Base-by-base conservation (phyloP, 2,329 filamentous ascomycete species). In the Botryotinia narcissicola region DNA sequence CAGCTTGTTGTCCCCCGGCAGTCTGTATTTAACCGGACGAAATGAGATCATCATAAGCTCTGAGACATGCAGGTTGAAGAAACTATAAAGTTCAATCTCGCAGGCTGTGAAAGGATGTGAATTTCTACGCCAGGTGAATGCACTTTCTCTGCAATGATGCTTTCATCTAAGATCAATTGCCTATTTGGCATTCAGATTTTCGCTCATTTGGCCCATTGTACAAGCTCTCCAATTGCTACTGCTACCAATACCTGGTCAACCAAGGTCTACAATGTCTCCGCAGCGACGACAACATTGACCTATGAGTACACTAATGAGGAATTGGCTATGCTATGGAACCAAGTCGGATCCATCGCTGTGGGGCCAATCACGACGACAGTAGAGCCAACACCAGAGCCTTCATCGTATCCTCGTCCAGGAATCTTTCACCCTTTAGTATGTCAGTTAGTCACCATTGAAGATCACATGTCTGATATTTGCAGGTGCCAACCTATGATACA, bases 261-360 rank as follows among this genome's bases (percentile, higher is more conserved):
- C 6, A 79, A 78, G 67, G 75, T 79, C 16, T 80, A 79, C 79
- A 84, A 86, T 78, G 80, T 80, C 54, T 83, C 83, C 8, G 82
- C 83, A 1, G 83, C 84, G 37, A 83, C 82, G 32, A 84, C 84
- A 22, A 81, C 84, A 18, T 79, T 83, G 60, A 82, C 79, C 6
- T 84, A 85, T 51, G 82, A 85, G 73, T 86, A 85, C 78, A 85
- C 84, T 0, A 82, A 86, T 68, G 83, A 85, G 74, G 83, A 83
- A 29, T 80, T 86, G 32, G 83, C 82, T 5, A 83, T 84, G 57
- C 79, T 85, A 16, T 85, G 84, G 84, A 81, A 84, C 71, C 82
- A 84, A 69, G 81, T 85, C 37, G 84, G 84, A 0, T 82, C 83
- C 20, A 80, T 85, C 37, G 79, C 81, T 40, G 81, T 81, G 10